Evolutionary conservation across 2,329 filamentous ascomycete genomes (phyloP).

Genomic region (Akanthomyces muscarius): DNA sequence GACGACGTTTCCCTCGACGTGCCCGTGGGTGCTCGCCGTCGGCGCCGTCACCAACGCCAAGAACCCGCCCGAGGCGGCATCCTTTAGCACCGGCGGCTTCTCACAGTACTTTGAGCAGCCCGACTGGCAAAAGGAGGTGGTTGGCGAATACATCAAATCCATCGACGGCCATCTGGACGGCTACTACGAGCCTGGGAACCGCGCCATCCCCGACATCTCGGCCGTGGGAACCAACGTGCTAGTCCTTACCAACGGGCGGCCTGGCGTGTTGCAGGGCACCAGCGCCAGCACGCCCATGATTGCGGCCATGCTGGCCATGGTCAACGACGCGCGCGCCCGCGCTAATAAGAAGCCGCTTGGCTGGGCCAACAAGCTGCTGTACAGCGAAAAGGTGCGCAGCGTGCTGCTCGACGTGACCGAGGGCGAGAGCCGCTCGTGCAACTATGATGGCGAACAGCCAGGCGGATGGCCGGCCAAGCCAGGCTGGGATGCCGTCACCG

Average conservation of each 20-base stretch:
- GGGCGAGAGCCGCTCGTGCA: slow-evolving; percentile 40
- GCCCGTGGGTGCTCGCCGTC: slow-evolving; percentile 64
- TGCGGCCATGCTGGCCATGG: slow-evolving; percentile 49
- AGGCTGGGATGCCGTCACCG: slow-evolving; percentile 48
- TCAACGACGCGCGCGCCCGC: slow-evolving; percentile 51
- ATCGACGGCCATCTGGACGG: slow-evolving; percentile 41
- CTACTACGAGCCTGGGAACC: slow-evolving; percentile 42
- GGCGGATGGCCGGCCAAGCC: slow-evolving; percentile 41
- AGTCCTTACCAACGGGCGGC: slow-evolving; percentile 30
- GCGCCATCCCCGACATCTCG: slow-evolving; percentile 49
- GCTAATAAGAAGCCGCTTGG: slow-evolving; percentile 47
- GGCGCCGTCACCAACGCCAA: slow-evolving; percentile 49
- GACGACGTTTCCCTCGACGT: slow-evolving; percentile 61
- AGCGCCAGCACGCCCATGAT: slow-evolving; percentile 53
- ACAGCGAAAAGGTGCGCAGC: slow-evolving; percentile 34
- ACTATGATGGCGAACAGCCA: slow-evolving; percentile 27
- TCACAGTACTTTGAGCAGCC: slow-evolving; percentile 46
- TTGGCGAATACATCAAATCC: slow-evolving; percentile 37
- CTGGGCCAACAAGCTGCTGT: slow-evolving; percentile 50
- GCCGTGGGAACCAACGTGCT: slow-evolving; percentile 56
- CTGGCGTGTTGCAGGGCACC: slow-evolving; percentile 37
- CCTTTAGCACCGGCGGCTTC: slow-evolving; percentile 51
- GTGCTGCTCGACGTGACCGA: slow-evolving; percentile 40
- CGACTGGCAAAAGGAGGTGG: slow-evolving; percentile 41
- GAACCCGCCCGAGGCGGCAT: slow-evolving; percentile 38